phyloP scores from a whole-genome alignment of 2,329 filamentous ascomycete genomes.

The Ceratocystis diversiconidia region DNA sequence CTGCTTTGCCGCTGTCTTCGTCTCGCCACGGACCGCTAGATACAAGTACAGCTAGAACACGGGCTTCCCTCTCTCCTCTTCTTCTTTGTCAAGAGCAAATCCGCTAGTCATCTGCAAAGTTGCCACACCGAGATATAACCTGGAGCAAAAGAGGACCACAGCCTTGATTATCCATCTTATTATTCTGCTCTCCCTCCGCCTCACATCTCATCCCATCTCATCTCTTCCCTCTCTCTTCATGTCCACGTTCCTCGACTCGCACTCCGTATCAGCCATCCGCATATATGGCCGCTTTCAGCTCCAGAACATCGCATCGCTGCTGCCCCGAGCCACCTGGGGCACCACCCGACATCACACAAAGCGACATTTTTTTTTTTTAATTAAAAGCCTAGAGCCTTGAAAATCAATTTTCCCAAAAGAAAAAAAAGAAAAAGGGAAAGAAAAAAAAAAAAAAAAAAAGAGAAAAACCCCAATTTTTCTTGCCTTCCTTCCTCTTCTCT shows the following conservation, averaged over 20 bases:
- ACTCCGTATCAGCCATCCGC: neutral
- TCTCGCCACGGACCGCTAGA: neutral
- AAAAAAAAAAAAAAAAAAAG: neutral
- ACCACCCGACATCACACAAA: neutral
- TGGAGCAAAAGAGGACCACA: neutral
- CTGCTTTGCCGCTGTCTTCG: neutral
- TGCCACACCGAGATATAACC: slow-evolving; percentile 9
- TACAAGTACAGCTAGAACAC: too few relatives aligned
- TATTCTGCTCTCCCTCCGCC: neutral
- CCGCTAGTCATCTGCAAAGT: neutral
- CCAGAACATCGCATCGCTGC: neutral
- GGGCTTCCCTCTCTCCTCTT: neutral
- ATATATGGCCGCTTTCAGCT: neutral
- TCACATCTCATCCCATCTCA: neutral
- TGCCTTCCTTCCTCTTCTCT: neutral
- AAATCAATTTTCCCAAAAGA: neutral
- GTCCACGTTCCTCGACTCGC: neutral
- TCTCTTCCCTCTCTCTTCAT: neutral
- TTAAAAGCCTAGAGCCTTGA: neutral
- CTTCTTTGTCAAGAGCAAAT: neutral
- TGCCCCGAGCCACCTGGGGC: neutral
- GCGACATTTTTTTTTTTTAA: neutral
- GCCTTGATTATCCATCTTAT: neutral
- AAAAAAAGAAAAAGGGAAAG: too few relatives aligned
- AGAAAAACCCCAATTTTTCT: neutral